phyloP scores from a whole-genome alignment of 306 rosid genomes.

The Medicago lupulina region DNA sequence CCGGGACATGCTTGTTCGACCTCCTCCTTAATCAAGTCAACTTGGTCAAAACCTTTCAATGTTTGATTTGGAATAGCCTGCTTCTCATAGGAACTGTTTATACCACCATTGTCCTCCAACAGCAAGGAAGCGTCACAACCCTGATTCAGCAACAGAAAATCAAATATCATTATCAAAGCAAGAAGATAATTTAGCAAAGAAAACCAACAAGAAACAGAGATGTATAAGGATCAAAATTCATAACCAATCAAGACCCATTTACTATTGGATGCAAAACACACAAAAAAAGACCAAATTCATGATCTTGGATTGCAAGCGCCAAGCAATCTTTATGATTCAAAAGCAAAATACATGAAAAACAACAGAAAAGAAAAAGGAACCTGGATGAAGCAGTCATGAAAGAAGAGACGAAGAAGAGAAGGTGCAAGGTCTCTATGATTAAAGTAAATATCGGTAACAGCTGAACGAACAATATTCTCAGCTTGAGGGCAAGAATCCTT shows the following conservation, averaged over 20 bases:
- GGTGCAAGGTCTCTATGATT: conserved; percentile 59
- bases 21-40: conserved; percentile 60
- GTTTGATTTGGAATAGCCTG: conserved; percentile 78
- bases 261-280: no score
- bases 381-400: conserved; percentile 89
- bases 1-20: conserved; percentile 61
- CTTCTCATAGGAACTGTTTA: no score
- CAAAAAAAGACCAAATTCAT: no score
- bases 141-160: conserved; percentile 38
- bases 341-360: no score
- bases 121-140: conserved; percentile 68
- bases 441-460: conserved; percentile 57
- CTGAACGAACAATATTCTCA: conserved; percentile 57
- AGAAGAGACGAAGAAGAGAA: conserved; percentile 81
- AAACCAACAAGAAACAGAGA: background rate
- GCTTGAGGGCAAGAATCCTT: conserved; percentile 67
- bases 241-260: no score
- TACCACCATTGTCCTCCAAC: conserved; percentile 65
- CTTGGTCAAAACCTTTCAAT: conserved; percentile 57
- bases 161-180: conserved; percentile 21
- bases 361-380: conserved; percentile 41
- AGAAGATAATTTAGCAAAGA: background rate
- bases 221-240: no score
- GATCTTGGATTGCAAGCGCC: no score
- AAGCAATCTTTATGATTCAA: no score